Evolutionary conservation across 164 flowering plant species (phyloP), one percentile per base, ranked within the genome.

Genomic region (Sedum album): DNA sequence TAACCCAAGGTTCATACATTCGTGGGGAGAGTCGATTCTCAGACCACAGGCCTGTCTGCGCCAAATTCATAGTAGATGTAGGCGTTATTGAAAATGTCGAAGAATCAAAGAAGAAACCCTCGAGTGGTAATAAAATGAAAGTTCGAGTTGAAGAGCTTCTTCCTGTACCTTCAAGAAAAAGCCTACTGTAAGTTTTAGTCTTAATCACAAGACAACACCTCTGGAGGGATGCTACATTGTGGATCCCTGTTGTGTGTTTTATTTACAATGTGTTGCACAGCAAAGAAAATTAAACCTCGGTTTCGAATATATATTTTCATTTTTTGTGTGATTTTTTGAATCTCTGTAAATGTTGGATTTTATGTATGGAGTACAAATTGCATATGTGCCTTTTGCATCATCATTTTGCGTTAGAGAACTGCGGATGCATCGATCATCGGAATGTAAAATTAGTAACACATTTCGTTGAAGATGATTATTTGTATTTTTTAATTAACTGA

Each of bases 11-110:
- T 30, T 79, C 81, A n/a, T 90, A 90, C 70, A 68, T 75, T 18
- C 82, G 96, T 0, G 77, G 79, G 23, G 94, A 87, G 68, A 85
- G 81, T 18, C 77, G 80, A 51, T 87, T 88, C 65, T 90, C 96
- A 1, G 96, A 90, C 63, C 96, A 90, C 71, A 78, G 94, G 18
- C 96, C 96, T 0, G 96, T 90, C 8, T 87, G 83, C 70, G 81
- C 93, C 7, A 78, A 79, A 17, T 88, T 90, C 72, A 21, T 68
- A n/a, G 85, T 85, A 20, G 83, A 82, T 48, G 88, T 87, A 30
- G 72, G 62, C 30, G 76, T 71, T 23, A 31, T 13, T n/a, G 76
- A 77, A 5, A 57, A 57, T 55, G 28, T 6, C 5, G 70, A 75
- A 57, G 62, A 20, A 13, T 57, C 62, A 57, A 57, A 57, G 62